These are phyloP conservation scores for Cucurbita pepo DNA, from an alignment of 306 rosid genomes.

Conservation along the genomic window DNA sequence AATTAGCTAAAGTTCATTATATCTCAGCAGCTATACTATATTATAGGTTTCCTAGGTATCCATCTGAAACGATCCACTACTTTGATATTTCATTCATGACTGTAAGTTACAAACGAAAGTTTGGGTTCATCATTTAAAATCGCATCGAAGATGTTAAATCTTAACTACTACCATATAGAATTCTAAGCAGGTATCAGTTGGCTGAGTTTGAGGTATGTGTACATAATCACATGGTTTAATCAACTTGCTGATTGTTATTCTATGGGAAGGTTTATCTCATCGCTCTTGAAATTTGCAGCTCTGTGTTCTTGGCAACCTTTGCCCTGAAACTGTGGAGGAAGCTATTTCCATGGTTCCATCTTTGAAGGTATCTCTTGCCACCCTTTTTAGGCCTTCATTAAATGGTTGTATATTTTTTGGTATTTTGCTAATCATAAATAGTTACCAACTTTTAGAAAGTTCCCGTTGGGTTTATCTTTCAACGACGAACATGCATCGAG, in stretches of 20 bases:
- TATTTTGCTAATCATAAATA: neutral
- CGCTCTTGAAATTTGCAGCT: slow-evolving; percentile 36
- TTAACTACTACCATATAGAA: slow-evolving; percentile 51
- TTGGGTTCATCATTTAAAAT: neutral
- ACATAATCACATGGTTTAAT: neutral
- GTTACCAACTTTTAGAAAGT: neutral
- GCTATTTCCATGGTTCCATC: slow-evolving; percentile 97
- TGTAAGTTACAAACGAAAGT: neutral
- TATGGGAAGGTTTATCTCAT: neutral
- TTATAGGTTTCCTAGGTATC: neutral
- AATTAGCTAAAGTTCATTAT: neutral
- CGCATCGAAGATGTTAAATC: slow-evolving; percentile 14
- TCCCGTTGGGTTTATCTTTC: neutral
- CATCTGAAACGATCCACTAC: neutral
- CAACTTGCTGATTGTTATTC: neutral
- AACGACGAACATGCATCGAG: neutral
- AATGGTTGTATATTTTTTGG: neutral
- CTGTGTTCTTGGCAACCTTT: slow-evolving; percentile 96
- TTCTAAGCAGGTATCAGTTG: slow-evolving; percentile 69
- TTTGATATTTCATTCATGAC: neutral
- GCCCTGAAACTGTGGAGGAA: slow-evolving; percentile 99
- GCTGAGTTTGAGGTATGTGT: slow-evolving; percentile 82
- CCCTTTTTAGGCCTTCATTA: neutral
- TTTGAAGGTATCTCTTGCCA: slow-evolving; percentile 47
- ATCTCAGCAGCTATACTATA: neutral